Percentiles rank a stretch among this genome's conserved stretches.
phyloP scores from a whole-genome alignment of 345 rosid genomes.

The Rhodamnia rubescens region DNA sequence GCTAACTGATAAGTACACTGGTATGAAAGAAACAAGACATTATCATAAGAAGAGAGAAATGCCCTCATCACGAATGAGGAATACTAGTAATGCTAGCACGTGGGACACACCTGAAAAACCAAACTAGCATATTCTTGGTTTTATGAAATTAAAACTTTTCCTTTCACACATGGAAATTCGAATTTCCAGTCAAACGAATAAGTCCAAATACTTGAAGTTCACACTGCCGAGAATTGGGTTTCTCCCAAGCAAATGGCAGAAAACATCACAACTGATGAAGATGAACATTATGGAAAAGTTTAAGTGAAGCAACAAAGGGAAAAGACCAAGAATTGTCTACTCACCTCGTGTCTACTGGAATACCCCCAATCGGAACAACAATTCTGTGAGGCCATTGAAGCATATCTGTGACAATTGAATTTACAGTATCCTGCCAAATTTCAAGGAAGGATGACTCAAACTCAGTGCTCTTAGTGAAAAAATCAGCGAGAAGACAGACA shows the following conservation, averaged over 20 bases:
- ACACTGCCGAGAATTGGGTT: not conserved
- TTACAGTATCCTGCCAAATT: conserved; percentile 67
- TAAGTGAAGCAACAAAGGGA: not conserved
- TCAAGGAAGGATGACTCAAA: not conserved
- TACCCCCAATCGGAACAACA: conserved; percentile 95
- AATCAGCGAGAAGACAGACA: not conserved
- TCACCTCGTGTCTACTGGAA: conserved; percentile 78
- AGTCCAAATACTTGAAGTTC: not conserved
- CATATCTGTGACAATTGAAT: conserved; percentile 78
- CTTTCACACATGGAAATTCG: not conserved
- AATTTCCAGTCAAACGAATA: not conserved
- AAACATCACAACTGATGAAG: not conserved
- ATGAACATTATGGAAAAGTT: not conserved
- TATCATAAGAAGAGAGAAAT: not conserved
- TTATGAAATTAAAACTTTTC: not conserved
- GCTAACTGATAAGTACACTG: not conserved
- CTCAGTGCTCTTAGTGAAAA: not conserved
- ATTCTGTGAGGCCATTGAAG: conserved; percentile 99
- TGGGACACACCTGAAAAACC: not conserved
- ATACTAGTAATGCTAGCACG: not conserved
- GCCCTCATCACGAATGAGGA: not conserved
- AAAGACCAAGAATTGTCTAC: not conserved
- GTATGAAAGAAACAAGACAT: not conserved
- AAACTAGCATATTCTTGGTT: not conserved
- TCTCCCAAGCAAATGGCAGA: not conserved